A percentile compares a stretch with the other conserved stretches of the same genome.
Conservation (phyloP, 805 yeast species). For the Kluyveromyces starmeri region DNA sequence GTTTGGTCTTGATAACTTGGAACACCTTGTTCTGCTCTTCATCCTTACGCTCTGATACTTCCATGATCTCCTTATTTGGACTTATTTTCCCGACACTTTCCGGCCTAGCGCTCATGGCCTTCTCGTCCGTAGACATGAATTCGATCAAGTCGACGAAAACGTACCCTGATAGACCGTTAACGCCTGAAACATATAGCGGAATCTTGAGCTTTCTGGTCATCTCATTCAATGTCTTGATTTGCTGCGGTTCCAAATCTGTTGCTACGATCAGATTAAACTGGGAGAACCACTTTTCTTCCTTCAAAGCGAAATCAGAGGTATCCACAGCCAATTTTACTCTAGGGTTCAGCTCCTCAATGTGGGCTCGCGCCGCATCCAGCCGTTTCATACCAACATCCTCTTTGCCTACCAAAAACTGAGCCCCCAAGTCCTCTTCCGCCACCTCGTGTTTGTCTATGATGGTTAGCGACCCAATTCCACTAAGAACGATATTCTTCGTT, state of each 20-base stretch:
- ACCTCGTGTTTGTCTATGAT: slow-evolving; percentile 52
- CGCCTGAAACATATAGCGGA: slow-evolving; percentile 60
- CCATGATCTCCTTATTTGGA: slow-evolving; percentile 34
- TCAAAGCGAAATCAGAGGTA: slow-evolving; percentile 19
- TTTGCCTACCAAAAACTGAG: slow-evolving; percentile 63
- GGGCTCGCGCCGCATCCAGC: slow-evolving; percentile 42
- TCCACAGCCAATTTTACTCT: slow-evolving; percentile 54
- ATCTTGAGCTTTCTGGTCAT: slow-evolving; percentile 46
- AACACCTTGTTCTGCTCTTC: slow-evolving; percentile 28
- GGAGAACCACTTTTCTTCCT: slow-evolving; percentile 34
- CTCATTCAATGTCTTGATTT: slow-evolving; percentile 41
- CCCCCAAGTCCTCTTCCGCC: slow-evolving; percentile 52
- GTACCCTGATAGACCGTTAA: slow-evolving; percentile 78
- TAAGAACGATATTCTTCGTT: slow-evolving; percentile 74
- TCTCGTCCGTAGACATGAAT: slow-evolving; percentile 48
- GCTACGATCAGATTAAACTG: slow-evolving; percentile 66
- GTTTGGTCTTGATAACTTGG: slow-evolving; percentile 33
- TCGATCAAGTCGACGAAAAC: slow-evolving; percentile 68
- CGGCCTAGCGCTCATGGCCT: slow-evolving; percentile 39
- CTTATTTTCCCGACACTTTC: slow-evolving; percentile 44
- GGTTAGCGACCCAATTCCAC: slow-evolving; percentile 78
- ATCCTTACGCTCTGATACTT: slow-evolving; percentile 28
- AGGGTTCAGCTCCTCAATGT: slow-evolving; percentile 69
- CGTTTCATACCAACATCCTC: slow-evolving; percentile 47
- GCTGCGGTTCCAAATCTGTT: slow-evolving; percentile 45